Percentiles rank a stretch among this genome's conserved stretches.
Conservation (phyloP, 108 stramenopile genomes). For the Phaeodactylum tricornutum region DNA sequence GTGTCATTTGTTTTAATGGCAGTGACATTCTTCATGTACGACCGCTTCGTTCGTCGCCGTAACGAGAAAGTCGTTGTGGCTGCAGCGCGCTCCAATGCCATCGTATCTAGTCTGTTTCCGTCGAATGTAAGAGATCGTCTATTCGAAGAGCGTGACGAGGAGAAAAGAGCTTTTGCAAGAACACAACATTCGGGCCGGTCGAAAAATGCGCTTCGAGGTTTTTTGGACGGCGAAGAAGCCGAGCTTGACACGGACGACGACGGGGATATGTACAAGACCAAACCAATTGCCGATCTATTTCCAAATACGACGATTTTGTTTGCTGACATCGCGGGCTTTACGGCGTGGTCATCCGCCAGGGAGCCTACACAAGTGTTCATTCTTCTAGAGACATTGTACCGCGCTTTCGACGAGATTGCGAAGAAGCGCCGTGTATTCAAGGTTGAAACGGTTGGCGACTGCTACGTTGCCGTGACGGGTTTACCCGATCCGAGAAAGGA, state of each 20-base stretch:
- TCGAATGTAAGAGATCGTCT: constrained; percentile 13
- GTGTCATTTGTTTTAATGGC: not conserved
- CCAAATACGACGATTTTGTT: constrained; percentile 7
- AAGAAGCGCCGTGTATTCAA: constrained; percentile 12
- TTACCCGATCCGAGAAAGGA: constrained; percentile 44
- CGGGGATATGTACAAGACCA: not conserved
- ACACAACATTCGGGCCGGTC: not conserved
- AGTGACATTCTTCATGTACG: constrained; percentile 1
- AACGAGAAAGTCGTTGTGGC: not conserved
- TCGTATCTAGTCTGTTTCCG: constrained; percentile 6
- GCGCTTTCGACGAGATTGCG: constrained; percentile 23
- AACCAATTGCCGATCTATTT: constrained; percentile 9
- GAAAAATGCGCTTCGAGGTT: not conserved
- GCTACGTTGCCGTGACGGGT: constrained; percentile 55
- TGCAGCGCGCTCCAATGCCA: not conserved
- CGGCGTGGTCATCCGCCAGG: constrained; percentile 8
- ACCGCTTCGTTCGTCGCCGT: not conserved
- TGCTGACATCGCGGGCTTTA: constrained; percentile 7
- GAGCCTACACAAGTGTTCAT: constrained; percentile 25
- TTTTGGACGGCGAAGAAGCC: not conserved
- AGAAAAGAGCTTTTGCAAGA: constrained; percentile 1
- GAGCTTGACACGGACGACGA: constrained; percentile 1
- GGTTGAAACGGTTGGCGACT: constrained; percentile 31
- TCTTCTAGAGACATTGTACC: constrained; percentile 20
- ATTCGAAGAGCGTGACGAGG: constrained; percentile 3